A percentile compares a stretch with the other conserved stretches of the same genome.
Conservation (phyloP, 805 yeast species). For the Lachancea sp. region DNA sequence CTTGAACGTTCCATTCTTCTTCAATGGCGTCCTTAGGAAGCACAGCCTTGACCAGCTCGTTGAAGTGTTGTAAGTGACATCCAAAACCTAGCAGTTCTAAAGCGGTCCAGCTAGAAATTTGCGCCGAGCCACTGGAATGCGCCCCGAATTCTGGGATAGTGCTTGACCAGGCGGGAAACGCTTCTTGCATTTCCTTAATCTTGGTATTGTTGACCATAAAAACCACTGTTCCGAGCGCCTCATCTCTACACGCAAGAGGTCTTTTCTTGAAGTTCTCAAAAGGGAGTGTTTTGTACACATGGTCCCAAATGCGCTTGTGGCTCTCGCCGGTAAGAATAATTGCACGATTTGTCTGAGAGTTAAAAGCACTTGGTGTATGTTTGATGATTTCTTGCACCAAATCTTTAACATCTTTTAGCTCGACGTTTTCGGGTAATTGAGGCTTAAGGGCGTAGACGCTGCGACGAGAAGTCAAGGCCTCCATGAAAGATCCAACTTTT, state of each 20-base stretch:
- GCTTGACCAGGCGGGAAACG: constrained; percentile 39
- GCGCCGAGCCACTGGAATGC: constrained; percentile 45
- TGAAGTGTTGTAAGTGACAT: constrained; percentile 49
- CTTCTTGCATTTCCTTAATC: constrained; percentile 37
- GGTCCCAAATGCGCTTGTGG: constrained; percentile 43
- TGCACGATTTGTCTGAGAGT: constrained; percentile 46
- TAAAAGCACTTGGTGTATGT: constrained; percentile 47
- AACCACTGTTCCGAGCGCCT: constrained; percentile 44
- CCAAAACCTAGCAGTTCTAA: constrained; percentile 41
- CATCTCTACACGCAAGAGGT: constrained; percentile 39
- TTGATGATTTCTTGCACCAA: constrained; percentile 41
- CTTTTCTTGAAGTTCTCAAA: constrained; percentile 34
- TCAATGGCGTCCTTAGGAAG: constrained; percentile 38
- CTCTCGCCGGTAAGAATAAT: constrained; percentile 40
- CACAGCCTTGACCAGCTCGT: constrained; percentile 38
- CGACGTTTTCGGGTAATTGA: constrained; percentile 38
- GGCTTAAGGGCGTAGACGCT: constrained; percentile 42
- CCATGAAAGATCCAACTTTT: constrained; percentile 20
- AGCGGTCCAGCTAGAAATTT: constrained; percentile 45
- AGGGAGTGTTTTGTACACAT: constrained; percentile 32
- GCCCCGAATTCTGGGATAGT: constrained; percentile 45
- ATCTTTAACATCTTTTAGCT: constrained; percentile 36
- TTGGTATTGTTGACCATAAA: constrained; percentile 42
- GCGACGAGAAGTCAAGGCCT: constrained; percentile 39
- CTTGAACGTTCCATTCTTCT: constrained; percentile 39